Base-by-base conservation (phyloP, 2,329 filamentous ascomycete genomes). In the Plectosphaerella sp. region DNA sequence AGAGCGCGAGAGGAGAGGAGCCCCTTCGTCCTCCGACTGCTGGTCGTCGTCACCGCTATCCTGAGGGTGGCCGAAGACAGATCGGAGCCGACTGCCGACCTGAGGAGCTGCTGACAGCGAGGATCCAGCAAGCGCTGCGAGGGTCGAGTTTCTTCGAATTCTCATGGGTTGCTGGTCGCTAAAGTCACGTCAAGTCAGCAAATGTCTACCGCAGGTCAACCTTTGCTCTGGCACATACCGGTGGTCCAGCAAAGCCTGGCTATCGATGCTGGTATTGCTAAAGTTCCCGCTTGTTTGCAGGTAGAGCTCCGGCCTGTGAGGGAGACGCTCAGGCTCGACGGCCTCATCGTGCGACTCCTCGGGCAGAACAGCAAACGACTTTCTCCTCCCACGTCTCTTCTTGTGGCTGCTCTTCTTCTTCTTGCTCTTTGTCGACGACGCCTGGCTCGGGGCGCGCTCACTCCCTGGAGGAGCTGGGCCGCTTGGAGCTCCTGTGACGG, bases 201-300 rank as follows among this genome's bases (percentile, higher is more conserved):
- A 3, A 33, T 12, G 28, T 33, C 28, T 12, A 33, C 28, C 28
- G 28, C 8, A 12, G 28, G 28, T 12, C 16, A 11, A 33, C 11
- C 28, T 33, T 12, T 33, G 8, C n/a, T 20, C 7, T 12, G 7
- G n/a, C 47, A 57, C 72, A 56, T 72, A 88, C 84, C 91, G 83
- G 69, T 97, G 93, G 69, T 97, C 93, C 16, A 97, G 74, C 59
- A 97, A 73, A 8, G 83, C 86, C 65, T 96, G 87, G 67, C 91
- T 97, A 59, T 97, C 93, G 57, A 97, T 74, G 67, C 93, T 97
- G 1, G 89, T 91, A 61, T 80, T 86, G 72, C 93, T 97, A 57
- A 86, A 65, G 64, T 88, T 90, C 45, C 73, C 70, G 8, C 74
- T 64, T 49, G 73, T 69, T 53, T 78, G 65, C 58, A 73, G 67